Evolutionary conservation across 805 yeast genomes (phyloP), one percentile per base, ranked within the genome.

Genomic region (Myxozyma monticola): DNA sequence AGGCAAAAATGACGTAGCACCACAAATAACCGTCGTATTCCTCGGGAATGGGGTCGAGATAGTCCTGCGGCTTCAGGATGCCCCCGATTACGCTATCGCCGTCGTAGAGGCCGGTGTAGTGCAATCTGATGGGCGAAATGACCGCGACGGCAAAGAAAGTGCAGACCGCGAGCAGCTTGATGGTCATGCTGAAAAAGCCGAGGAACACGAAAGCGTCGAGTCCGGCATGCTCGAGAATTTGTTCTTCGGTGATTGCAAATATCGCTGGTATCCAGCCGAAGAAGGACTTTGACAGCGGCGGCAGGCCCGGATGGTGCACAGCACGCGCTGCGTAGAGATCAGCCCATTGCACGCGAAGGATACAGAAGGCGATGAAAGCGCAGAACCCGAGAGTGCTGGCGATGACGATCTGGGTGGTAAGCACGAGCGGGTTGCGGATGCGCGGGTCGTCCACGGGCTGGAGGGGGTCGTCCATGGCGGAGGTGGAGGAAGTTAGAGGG

Each of bases 141-240:
- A 91, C 75, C 4, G 80, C 70, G 8, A 85, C 71, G 1, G 96
- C 89, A 61, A 87, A 79, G 1, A 86, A 50, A 40, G 87, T 76
- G 62, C 89, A 83, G 0, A 78, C 69, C 2, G 79, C 68, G 21
- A 91, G 68, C 7, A 87, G 71, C 64, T 80, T 80, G 42, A 90
- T 86, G 54, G 93, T 79, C 86, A 89, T 87, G 54, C 86, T 84
- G 76, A 93, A 93, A 65, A 91, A 90, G 2, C 89, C 89, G 28
- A 91, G 69, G 63, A 87, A 91, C 39, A 93, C 98, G 69, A 79
- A 89, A 0, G 97, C 97, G 70, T 91, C 99, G 37, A 91, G 69
- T 0, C 99, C 99, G 2, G 97, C 96, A 62, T 83, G 84, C 54
- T 88, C 91, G 43, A 91, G 74, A 1, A 93, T 78, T 50, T 88